Evolutionary conservation across 441 rosid species (phyloP), one percentile per base, ranked within the genome.

Genomic region (Gossypium trilobum): DNA sequence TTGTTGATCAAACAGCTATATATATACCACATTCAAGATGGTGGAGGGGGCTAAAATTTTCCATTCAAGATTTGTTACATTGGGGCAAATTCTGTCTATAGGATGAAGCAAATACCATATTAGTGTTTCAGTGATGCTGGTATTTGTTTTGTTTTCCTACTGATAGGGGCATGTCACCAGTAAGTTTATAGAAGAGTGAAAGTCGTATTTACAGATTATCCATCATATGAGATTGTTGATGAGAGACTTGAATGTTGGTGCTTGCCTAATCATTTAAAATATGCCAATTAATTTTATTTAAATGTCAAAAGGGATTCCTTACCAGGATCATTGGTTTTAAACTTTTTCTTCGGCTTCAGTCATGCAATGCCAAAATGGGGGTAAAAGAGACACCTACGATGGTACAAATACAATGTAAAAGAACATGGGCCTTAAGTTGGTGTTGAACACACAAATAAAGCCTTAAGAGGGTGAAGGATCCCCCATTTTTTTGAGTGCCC

Each of bases 351-450:
- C 19, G 22, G 25, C 22, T 31, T 64, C 55, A 36, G 60, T 31
- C 62, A 23, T 68, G 63, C 69, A 23, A 61, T 51, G 22, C 54
- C 42, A 42, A 55, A 64, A 63, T 19, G 44, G 27, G 42, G 42
- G 6, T 29, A 2, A 10, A 5, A 11, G 39, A 42, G 44, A 39
- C 4, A 13, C 10, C 23, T 4, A 6, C 3, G 4, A 50, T 1
- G 17, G 55, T 50, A 0, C 27, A 13, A 65, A 13, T 20, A 20
- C 22, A 20, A 20, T 20, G 33, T 13, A 20, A 29, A 29, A 8
- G 17, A 25, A 29, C 31, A 3, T 36, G 76, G 72, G 74, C 70
- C 72, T 66, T 77, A 75, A 77, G 14, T 74, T 79, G 31, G 77
- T 23, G 61, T 56, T 56, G 31, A 6, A 14, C 31, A 23, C 62